Evolutionary conservation across 768 basidiomycete species (phyloP).

Genomic region (Lactarius tabidus): DNA sequence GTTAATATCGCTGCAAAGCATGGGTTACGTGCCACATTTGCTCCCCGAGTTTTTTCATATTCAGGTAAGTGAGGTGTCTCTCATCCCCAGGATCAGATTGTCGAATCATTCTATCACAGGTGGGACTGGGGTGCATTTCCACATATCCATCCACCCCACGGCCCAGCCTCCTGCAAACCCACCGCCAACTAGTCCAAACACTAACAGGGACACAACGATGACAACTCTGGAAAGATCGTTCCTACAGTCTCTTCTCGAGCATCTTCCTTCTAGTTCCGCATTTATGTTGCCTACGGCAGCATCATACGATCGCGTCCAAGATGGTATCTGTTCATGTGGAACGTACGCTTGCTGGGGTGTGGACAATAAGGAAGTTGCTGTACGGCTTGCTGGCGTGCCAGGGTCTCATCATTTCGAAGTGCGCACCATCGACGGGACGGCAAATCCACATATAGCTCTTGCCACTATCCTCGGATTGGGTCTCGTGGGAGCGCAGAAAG

Average conservation of each 20-base stretch:
- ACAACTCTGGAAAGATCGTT: constrained; percentile 51
- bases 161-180: constrained; percentile 17
- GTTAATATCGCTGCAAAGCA: constrained; percentile 62
- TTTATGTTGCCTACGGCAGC: constrained; percentile 55
- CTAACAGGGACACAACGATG: constrained; percentile 31
- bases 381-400: constrained; percentile 50
- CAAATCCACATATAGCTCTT: constrained; percentile 57
- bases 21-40: constrained; percentile 60
- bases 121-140: constrained; percentile 57
- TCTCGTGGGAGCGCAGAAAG: constrained; percentile 42
- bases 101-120: constrained; percentile 29
- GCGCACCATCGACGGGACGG: constrained; percentile 57
- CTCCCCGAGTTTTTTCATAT: constrained; percentile 49
- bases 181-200: constrained; percentile 18
- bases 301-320: constrained; percentile 61
- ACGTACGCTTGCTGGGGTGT: constrained; percentile 67
- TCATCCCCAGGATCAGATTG: background rate
- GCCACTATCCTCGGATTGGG: constrained; percentile 56
- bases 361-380: constrained; percentile 62
- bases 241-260: constrained; percentile 54
- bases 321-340: constrained; percentile 69
- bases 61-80: constrained; percentile 33
- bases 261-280: constrained; percentile 55
- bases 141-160: constrained; percentile 57
- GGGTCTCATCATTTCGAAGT: constrained; percentile 63